Base-by-base conservation (phyloP, 768 basidiomycete genomes). In the Psilocybe azurescens region DNA sequence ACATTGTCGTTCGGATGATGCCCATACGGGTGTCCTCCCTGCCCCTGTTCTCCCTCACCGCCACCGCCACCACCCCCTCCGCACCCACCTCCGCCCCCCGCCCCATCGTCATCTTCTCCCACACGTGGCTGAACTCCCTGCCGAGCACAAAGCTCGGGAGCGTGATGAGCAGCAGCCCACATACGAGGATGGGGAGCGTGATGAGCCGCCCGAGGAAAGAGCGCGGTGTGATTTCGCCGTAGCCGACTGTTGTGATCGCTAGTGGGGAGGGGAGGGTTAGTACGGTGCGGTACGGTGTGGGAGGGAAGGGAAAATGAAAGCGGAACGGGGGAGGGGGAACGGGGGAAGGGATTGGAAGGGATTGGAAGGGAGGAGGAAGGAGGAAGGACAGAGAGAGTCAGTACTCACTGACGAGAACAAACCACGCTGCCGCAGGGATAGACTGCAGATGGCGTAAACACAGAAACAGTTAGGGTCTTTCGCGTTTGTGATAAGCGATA, bases 141-240 rank as follows among this genome's bases (percentile, higher is more conserved):
- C 95, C 95, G 13, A 97, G 86, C 1, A 97, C 95, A 70, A 97
- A 97, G 69, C 88, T 91, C 6, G 95, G 95, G 4, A 97, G 82
- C 0, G 95, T 95, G 70, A 97, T 95, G 46, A 96, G 81, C 0
- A 97, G 81, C 9, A 97, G 81, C 2, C 95, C 95, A 67, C 93
- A 96, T 11, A 93, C 83, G 52, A 97, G 86, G 18, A 97, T 83
- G 0, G 95, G 95, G 1, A 96, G 77, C 0, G 95, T 94, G 66
- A 97, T 79, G 38, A 96, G 78, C 2, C 93, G 88, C 0, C 95
- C 95, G n/a, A 96, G 80, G 73, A 91, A 88, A 1, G 93, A 93
- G 11, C 91, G 86, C 0, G 95, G 95, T 0, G 92, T 93, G 57
- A 95, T 93, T 74, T 97, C 95, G 39, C 95, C 95, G 67, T 95